phyloP scores from a whole-genome alignment of 164 flowering plant genomes.

The Taxillus chinensis region DNA sequence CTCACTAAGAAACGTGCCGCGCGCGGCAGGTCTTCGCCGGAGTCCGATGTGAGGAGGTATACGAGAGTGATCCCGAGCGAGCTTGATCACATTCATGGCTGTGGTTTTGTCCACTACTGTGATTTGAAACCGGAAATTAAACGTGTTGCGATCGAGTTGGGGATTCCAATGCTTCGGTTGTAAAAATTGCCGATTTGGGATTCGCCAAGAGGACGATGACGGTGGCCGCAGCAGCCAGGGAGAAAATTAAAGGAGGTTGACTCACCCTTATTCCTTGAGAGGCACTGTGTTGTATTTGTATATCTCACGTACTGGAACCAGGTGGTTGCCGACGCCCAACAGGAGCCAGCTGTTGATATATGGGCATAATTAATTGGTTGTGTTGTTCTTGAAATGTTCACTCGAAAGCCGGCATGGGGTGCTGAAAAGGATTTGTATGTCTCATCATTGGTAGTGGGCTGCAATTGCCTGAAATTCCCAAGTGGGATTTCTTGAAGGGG shows the following conservation, averaged over 20 bases:
- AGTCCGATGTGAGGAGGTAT: no score
- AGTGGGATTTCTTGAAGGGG: slow-evolving; percentile 12
- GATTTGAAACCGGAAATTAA: slow-evolving; percentile 14
- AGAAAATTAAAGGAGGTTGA: slow-evolving; percentile 10
- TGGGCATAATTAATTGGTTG: slow-evolving; percentile 26
- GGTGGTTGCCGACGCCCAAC: slow-evolving; percentile 8
- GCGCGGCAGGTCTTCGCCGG: slow-evolving; percentile 1
- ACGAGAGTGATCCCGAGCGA: slow-evolving; percentile 13
- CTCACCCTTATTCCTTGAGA: slow-evolving; percentile 5
- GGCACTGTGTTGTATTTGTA: slow-evolving; percentile 21
- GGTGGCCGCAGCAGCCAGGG: slow-evolving; percentile 6
- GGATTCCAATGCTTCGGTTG: not conserved
- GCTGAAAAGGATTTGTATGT: not conserved
- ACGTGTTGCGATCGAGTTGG: not conserved
- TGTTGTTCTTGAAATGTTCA: slow-evolving; percentile 20
- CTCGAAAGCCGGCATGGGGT: slow-evolving; percentile 16
- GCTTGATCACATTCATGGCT: slow-evolving; percentile 11
- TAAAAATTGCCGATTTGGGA: slow-evolving; percentile 16
- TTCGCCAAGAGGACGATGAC: slow-evolving; percentile 4
- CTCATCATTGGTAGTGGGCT: slow-evolving; percentile 4
- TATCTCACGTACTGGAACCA: slow-evolving; percentile 18
- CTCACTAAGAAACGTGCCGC: slow-evolving; percentile 9
- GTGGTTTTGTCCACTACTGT: slow-evolving; percentile 22
- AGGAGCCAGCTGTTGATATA: slow-evolving; percentile 14
- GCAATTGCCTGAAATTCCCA: slow-evolving; percentile 10